These are phyloP conservation scores for Solidago caesia DNA, from an alignment of 129 eudicot genomes.

Conservation along the genomic window DNA sequence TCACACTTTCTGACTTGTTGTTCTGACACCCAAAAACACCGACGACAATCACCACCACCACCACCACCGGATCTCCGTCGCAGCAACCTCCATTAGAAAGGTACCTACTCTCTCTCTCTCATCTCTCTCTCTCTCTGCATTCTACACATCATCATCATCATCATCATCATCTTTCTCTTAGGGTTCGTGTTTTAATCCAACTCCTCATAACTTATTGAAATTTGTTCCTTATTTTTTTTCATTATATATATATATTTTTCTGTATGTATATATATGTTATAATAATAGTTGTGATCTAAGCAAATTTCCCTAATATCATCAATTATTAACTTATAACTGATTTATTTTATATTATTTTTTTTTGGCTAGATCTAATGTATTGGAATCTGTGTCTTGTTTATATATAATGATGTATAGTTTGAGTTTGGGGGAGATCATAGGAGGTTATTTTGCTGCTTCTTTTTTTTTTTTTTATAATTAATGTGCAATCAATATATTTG, in stretches of 20 bases:
- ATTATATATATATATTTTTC: slow-evolving; percentile 7
- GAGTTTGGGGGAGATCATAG: slow-evolving; percentile 14
- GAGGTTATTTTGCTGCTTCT: background rate
- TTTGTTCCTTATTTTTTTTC: background rate
- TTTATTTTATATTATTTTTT: slow-evolving; percentile 13
- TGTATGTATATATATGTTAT: background rate
- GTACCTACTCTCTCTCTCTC: background rate
- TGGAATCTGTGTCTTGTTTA: slow-evolving; percentile 22
- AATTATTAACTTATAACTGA: slow-evolving; percentile 16
- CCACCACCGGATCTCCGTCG: slow-evolving; percentile 30
- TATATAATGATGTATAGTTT: background rate
- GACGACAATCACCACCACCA: slow-evolving; percentile 29
- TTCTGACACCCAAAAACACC: slow-evolving; percentile 19
- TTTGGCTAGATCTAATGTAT: slow-evolving; percentile 27
- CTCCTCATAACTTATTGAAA: slow-evolving; percentile 1
- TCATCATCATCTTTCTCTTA: slow-evolving; percentile 19
- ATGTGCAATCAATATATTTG: slow-evolving; percentile 9
- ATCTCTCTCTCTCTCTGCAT: slow-evolving; percentile 2
- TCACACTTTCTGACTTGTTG: slow-evolving; percentile 32
- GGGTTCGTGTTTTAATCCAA: slow-evolving; percentile 24
- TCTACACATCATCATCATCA: background rate
- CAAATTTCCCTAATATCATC: slow-evolving; percentile 4
- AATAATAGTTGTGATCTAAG: slow-evolving; percentile 22
- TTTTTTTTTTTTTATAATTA: slow-evolving; percentile 18
- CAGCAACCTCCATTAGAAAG: slow-evolving; percentile 27